Base-by-base conservation (phyloP, 768 basidiomycete genomes). In the Cantharellus anzutake region DNA sequence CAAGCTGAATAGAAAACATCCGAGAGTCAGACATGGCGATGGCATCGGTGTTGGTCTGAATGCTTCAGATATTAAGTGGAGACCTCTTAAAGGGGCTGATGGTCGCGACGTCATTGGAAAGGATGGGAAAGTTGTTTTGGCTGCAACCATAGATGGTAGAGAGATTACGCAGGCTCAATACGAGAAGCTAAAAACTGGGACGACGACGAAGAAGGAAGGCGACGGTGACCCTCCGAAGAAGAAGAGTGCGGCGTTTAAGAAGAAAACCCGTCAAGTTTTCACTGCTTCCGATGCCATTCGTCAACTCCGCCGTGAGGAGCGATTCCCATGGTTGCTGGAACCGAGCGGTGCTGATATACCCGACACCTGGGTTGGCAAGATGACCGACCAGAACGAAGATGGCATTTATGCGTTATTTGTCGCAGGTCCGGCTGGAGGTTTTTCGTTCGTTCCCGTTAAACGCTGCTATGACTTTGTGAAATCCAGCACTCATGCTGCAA, bases 391-490 rank as follows among this genome's bases (percentile, higher is more conserved):
- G 5, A 86, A 79, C 44, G 71, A 75, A 79, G 35, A 79, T 80
- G 65, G 63, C 3, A 84, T 82, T 4, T 80, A 85, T 63, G 86
- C 81, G 3, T 81, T 90, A 71, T 84, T 92, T 70, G 86, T 89
- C 81, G 60, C 65, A 29, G 61, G 63, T 51, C 84, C 86, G 41
- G 80, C 83, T 14, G 81, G 88, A 60, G 76, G 82, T 42, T 92
- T 93, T 76, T 83, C 86, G 67, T 89, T 92, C 70, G 83, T 93
- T 5, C 84, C 88, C 11, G 81, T 86, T 3, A 80, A 88, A 68
- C 77, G 89, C 51, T 92, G 86, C 86, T 93, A 92, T 75, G 89
- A 88, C 70, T 91, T 91, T 68, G 86, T 86, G 71, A 89, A 88
- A 75, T 82, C 81, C 64, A 76, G 85, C 50, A 83, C 81, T 65